A percentile compares a stretch with the other conserved stretches of the same genome.
phyloP scores from a whole-genome alignment of 495 filamentous ascomycete genomes.

The Penicillium paradoxum region DNA sequence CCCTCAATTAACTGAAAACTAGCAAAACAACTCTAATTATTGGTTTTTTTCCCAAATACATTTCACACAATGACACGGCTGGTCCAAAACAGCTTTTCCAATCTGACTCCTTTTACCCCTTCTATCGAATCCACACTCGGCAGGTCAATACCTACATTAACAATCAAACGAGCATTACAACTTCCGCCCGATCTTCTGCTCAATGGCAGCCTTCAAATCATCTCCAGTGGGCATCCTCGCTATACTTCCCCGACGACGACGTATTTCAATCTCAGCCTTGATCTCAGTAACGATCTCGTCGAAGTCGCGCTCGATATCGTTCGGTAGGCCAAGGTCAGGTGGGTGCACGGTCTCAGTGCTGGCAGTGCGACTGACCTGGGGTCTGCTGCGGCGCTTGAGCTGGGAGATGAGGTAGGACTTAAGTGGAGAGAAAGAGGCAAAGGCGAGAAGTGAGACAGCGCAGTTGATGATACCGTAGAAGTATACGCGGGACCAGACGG shows the following conservation, averaged over 20 bases:
- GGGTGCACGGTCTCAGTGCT: slow-evolving; percentile 36
- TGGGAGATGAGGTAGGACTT: slow-evolving; percentile 54
- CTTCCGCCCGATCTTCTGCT: slow-evolving; percentile 42
- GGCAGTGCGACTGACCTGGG: slow-evolving; percentile 22
- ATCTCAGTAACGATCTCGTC: slow-evolving; percentile 77
- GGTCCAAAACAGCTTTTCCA: neutral
- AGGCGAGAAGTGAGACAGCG: slow-evolving; percentile 61
- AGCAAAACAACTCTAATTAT: neutral
- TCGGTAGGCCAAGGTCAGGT: slow-evolving; percentile 69
- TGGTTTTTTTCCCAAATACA: neutral
- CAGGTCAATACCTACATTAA: neutral
- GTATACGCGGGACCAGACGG: slow-evolving; percentile 80
- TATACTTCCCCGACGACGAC: slow-evolving; percentile 48
- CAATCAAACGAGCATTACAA: slow-evolving; percentile 13
- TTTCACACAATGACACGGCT: neutral
- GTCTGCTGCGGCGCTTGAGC: slow-evolving; percentile 54
- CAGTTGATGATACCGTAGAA: slow-evolving; percentile 76
- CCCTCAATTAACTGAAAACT: neutral
- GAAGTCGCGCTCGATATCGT: slow-evolving; percentile 70
- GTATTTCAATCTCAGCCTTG: slow-evolving; percentile 60
- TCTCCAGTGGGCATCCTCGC: slow-evolving; percentile 44
- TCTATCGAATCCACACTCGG: neutral
- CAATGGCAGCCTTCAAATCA: slow-evolving; percentile 44
- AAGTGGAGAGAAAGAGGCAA: slow-evolving; percentile 61
- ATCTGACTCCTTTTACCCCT: neutral